phyloP scores from a whole-genome alignment of 192 early-diverging fungal genomes.

The Entomortierella beljakovae region DNA sequence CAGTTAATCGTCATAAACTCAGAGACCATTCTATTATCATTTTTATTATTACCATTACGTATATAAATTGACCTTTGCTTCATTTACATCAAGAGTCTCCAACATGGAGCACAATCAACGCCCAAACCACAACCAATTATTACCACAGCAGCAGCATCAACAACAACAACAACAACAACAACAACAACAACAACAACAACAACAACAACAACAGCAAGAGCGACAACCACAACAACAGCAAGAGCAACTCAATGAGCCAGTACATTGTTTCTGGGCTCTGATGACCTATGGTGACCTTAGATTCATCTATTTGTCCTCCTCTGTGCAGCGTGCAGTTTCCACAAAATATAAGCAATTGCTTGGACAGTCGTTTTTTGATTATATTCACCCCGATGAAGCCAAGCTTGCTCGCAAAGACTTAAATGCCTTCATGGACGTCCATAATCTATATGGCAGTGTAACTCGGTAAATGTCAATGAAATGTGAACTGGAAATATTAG shows the following conservation, averaged over 20 bases:
- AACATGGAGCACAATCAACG: too few species aligned
- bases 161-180: not conserved
- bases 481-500: not conserved
- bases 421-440: slow-evolving; percentile 54
- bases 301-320: slow-evolving; percentile 59
- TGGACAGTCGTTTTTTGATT: slow-evolving; percentile 58
- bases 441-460: slow-evolving; percentile 54
- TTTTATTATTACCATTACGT: too few species aligned
- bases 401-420: slow-evolving; percentile 56
- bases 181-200: slow-evolving; percentile 4
- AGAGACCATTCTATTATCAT: too few species aligned
- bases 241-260: slow-evolving; percentile 16
- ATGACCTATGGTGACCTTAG: slow-evolving; percentile 55
- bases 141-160: not conserved
- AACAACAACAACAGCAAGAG: slow-evolving; percentile 17
- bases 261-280: slow-evolving; percentile 56
- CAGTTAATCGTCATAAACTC: too few species aligned
- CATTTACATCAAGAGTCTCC: too few species aligned
- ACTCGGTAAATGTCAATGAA: slow-evolving; percentile 45
- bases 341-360: slow-evolving; percentile 51
- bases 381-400: slow-evolving; percentile 57
- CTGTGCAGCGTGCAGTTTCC: slow-evolving; percentile 47
- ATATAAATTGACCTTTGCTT: too few species aligned
- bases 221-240: slow-evolving; percentile 4
- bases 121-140: too few species aligned